A percentile compares a stretch with the other conserved stretches of the same genome.
Conservation (phyloP, 805 yeast species). For the Pichia paraexigua region DNA sequence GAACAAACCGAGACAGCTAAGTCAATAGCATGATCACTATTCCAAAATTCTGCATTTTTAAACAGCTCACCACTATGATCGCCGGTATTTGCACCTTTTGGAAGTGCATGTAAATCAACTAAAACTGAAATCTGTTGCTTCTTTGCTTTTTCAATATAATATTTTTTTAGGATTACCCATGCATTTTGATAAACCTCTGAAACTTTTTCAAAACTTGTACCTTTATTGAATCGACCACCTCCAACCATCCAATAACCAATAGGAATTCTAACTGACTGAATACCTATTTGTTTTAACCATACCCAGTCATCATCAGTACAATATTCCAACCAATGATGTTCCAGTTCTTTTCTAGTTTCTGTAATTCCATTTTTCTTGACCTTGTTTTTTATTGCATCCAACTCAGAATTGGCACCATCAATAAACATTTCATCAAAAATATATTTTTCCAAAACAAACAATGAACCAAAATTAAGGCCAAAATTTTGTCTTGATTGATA, state of each 20-base stretch:
- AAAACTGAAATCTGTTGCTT: constrained; percentile 60
- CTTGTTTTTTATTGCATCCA: constrained; percentile 55
- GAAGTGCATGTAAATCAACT: constrained; percentile 82
- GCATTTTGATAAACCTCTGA: constrained; percentile 58
- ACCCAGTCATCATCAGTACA: constrained; percentile 69
- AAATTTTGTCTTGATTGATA: constrained; percentile 54
- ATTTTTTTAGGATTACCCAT: constrained; percentile 53
- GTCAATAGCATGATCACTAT: constrained; percentile 31
- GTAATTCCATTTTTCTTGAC: constrained; percentile 44
- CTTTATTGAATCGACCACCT: constrained; percentile 48
- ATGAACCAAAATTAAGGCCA: constrained; percentile 82
- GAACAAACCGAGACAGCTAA: constrained; percentile 44
- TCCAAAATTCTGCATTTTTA: constrained; percentile 61
- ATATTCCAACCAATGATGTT: constrained; percentile 59
- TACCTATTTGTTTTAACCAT: constrained; percentile 58
- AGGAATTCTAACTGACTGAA: constrained; percentile 80
- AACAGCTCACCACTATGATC: constrained; percentile 74
- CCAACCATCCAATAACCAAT: constrained; percentile 86
- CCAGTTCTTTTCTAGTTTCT: constrained; percentile 45
- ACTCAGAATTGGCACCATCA: constrained; percentile 56
- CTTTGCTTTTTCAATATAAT: constrained; percentile 51
- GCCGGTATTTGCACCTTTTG: constrained; percentile 85
- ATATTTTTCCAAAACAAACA: constrained; percentile 77
- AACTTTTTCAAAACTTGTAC: constrained; percentile 54
- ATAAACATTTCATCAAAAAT: constrained; percentile 57